Conservation (phyloP, 495 filamentous ascomycete species). For the Xylaria intraflava region DNA sequence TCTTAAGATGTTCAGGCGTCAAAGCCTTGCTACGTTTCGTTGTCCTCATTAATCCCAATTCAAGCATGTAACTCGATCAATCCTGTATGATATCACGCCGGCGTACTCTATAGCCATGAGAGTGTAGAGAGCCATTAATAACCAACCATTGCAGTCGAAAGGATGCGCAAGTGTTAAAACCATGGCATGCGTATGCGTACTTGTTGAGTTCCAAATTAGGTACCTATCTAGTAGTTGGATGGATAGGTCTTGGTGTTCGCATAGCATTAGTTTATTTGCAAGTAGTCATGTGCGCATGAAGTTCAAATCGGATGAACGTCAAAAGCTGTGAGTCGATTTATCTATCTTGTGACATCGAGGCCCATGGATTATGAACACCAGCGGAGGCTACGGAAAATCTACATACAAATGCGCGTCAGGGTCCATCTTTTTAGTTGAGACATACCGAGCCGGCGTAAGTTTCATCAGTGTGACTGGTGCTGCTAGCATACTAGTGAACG, state of each 20-base stretch:
- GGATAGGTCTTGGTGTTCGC: neutral
- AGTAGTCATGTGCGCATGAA: neutral
- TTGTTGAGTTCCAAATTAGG: neutral
- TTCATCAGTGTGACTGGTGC: slow-evolving; percentile 10
- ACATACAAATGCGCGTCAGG: slow-evolving; percentile 6
- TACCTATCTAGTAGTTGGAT: neutral
- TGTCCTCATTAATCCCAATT: no score
- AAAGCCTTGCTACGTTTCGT: no score
- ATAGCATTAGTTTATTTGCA: neutral
- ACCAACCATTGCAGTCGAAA: neutral
- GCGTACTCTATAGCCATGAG: no score
- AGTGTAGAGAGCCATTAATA: no score
- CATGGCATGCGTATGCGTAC: neutral
- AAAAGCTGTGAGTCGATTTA: neutral
- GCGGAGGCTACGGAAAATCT: slow-evolving; percentile 1
- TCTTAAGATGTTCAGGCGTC: no score
- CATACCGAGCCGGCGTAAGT: neutral
- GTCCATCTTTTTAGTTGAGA: neutral
- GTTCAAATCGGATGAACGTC: neutral
- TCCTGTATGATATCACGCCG: no score
- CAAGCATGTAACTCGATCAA: no score
- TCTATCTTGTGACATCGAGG: neutral
- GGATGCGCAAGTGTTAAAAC: neutral
- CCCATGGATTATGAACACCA: neutral
- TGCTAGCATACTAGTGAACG: slow-evolving; percentile 12